Conservation (phyloP, 768 basidiomycete species). For the Phaeotremella skinneri region DNA sequence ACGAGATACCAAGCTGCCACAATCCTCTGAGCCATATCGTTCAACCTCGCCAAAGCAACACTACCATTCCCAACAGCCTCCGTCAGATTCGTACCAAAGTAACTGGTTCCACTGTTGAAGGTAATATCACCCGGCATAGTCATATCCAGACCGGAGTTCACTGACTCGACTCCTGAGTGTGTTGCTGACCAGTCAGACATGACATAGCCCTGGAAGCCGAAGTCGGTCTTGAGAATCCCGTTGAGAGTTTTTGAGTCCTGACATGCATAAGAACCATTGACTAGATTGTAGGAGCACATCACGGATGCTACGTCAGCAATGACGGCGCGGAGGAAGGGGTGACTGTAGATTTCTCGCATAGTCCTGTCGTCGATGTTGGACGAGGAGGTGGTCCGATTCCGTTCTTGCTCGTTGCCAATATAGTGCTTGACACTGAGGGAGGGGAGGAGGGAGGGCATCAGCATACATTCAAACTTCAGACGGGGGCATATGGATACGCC, state of each 20-base stretch:
- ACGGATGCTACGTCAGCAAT: conserved; percentile 66
- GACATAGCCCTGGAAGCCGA: conserved; percentile 52
- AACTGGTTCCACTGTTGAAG: conserved; percentile 49
- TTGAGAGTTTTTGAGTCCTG: conserved; percentile 49
- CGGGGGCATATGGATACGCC: not conserved
- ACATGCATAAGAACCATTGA: conserved; percentile 51
- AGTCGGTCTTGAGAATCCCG: conserved; percentile 51
- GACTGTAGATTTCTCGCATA: conserved; percentile 52
- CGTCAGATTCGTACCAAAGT: conserved; percentile 68
- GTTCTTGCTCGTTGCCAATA: conserved; percentile 55
- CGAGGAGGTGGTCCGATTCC: conserved; percentile 48
- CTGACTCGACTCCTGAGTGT: conserved; percentile 39
- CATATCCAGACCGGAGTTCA: conserved; percentile 49
- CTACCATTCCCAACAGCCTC: conserved; percentile 68
- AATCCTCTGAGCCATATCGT: conserved; percentile 71
- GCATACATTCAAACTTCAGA: not conserved
- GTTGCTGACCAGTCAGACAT: conserved; percentile 50
- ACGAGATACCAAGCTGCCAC: conserved; percentile 56
- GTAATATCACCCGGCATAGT: conserved; percentile 53
- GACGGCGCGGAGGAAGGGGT: conserved; percentile 58
- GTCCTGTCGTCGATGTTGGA: conserved; percentile 79
- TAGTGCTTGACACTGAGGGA: conserved; percentile 41
- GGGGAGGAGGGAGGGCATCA: not conserved
- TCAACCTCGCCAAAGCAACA: conserved; percentile 56
- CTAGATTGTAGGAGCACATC: conserved; percentile 52